These are phyloP conservation scores for Jatropha multifida DNA, from an alignment of 441 rosid genomes.

Conservation along the genomic window DNA sequence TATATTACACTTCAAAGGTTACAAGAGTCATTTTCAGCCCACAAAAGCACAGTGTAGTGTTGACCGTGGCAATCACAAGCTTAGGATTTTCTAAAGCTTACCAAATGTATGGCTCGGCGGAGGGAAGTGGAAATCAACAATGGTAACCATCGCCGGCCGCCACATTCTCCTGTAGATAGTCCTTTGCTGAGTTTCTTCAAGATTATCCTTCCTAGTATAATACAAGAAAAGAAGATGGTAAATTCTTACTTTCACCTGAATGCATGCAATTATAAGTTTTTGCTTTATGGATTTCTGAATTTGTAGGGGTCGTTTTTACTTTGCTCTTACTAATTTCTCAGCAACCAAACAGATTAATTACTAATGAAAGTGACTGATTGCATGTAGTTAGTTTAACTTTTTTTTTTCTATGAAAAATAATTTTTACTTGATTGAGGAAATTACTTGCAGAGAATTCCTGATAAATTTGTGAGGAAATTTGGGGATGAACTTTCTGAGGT, in stretches of 20 bases:
- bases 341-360: no score
- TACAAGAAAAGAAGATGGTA: constrained; percentile 25
- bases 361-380: not conserved
- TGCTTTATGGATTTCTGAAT: not conserved
- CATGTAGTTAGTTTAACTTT: not conserved
- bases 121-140: not conserved
- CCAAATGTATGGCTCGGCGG: not conserved
- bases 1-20: no score
- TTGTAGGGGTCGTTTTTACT: no score
- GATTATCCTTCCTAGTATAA: not conserved
- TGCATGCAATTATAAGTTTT: not conserved
- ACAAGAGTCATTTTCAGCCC: no score
- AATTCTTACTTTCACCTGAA: not conserved
- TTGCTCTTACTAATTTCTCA: not conserved
- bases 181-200: constrained; percentile 19
- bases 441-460: constrained; percentile 32
- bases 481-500: constrained; percentile 28
- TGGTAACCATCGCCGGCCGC: not conserved
- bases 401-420: not conserved
- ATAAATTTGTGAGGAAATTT: constrained; percentile 23
- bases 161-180: not conserved
- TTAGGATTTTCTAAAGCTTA: not conserved
- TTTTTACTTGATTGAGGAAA: not conserved
- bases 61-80: not conserved
- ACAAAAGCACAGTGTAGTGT: no score